Evolutionary conservation across 1,139 yeast species (phyloP).

Genomic region (Kluyveromyces sp.): DNA sequence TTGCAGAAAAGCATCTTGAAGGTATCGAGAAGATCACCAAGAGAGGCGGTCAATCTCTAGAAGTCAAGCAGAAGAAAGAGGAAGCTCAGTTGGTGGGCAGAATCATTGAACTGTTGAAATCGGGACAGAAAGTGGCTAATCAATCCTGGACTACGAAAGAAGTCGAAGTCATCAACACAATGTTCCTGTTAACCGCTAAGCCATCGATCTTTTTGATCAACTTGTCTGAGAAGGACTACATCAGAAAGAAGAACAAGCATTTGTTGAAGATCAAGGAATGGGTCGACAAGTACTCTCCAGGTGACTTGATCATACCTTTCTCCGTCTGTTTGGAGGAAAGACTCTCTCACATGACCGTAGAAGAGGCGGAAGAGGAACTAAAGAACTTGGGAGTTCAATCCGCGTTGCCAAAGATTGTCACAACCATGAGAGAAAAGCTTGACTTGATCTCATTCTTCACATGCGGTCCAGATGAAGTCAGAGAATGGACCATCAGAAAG

Average conservation of each 20-base stretch:
- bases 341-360: slow-evolving; percentile 83
- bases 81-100: slow-evolving; percentile 76
- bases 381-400: slow-evolving; percentile 78
- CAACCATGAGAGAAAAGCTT: slow-evolving; percentile 75
- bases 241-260: slow-evolving; percentile 97
- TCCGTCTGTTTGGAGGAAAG: slow-evolving; percentile 91
- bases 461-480: slow-evolving; percentile 78
- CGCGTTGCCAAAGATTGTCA: slow-evolving; percentile 82
- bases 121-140: slow-evolving; percentile 86
- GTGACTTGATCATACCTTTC: slow-evolving; percentile 90
- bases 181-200: slow-evolving; percentile 89
- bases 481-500: slow-evolving; percentile 85
- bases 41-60: slow-evolving; percentile 94
- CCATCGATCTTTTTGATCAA: slow-evolving; percentile 93
- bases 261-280: slow-evolving; percentile 88
- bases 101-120: slow-evolving; percentile 69
- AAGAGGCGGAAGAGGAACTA: slow-evolving; percentile 86
- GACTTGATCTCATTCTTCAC: slow-evolving; percentile 81
- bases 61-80: slow-evolving; percentile 90
- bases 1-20: slow-evolving; percentile 85
- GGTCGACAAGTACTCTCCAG: slow-evolving; percentile 92
- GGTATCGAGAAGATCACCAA: slow-evolving; percentile 77
- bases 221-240: slow-evolving; percentile 87
- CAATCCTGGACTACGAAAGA: slow-evolving; percentile 86
- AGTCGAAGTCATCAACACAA: slow-evolving; percentile 79